phyloP scores from a whole-genome alignment of 2,329 filamentous ascomycete species.

The Epichloe uncinata region DNA sequence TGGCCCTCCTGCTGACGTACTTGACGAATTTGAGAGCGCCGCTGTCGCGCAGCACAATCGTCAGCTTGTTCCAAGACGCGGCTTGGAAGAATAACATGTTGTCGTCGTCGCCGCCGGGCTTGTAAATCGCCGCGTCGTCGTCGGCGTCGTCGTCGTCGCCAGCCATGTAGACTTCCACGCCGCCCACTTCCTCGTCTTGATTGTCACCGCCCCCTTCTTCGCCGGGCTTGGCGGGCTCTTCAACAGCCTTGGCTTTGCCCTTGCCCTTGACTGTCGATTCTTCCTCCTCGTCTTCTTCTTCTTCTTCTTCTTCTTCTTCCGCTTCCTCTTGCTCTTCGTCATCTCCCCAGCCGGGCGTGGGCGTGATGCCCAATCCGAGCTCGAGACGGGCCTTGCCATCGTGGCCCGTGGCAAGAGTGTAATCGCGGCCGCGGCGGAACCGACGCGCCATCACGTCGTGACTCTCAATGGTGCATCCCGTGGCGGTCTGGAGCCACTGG shows the following conservation, averaged over 20 bases:
- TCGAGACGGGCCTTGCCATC: constrained; percentile 68
- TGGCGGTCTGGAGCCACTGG: constrained; percentile 79
- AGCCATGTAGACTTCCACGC: constrained; percentile 88
- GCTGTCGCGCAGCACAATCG: no score
- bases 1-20: no score
- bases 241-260: constrained; percentile 15
- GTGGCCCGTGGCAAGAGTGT: constrained; percentile 83
- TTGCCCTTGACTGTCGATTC: constrained; percentile 17
- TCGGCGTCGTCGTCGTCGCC: constrained; percentile 56
- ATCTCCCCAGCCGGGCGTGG: constrained; percentile 72
- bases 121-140: no score
- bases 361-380: constrained; percentile 76
- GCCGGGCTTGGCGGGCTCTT: constrained; percentile 15
- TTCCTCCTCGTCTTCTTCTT: constrained; percentile 17
- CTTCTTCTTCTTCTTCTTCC: constrained; percentile 41
- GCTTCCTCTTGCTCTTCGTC: constrained; percentile 38
- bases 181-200: constrained; percentile 46
- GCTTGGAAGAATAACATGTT: no score
- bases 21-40: no score
- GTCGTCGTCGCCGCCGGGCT: no score
- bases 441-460: constrained; percentile 71
- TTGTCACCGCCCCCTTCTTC: constrained; percentile 18
- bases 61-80: no score
- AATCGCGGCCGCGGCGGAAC: constrained; percentile 79
- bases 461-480: constrained; percentile 58